Conservation (phyloP, 208 protist genomes). For the Leishmania mexicana region DNA sequence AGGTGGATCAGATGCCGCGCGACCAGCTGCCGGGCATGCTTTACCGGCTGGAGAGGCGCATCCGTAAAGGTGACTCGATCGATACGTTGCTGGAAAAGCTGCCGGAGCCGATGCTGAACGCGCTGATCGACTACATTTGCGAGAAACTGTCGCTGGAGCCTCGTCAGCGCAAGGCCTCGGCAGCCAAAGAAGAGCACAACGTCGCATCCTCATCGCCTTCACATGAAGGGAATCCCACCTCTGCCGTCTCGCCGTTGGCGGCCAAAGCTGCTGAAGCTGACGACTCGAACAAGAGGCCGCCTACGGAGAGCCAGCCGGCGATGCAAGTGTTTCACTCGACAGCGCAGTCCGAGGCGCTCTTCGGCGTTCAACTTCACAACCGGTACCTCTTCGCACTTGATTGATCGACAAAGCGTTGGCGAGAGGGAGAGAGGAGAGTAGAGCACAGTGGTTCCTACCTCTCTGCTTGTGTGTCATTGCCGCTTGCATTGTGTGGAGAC, state of each 20-base stretch:
- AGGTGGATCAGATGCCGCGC: slow-evolving; percentile 73
- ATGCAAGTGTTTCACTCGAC: slow-evolving; percentile 81
- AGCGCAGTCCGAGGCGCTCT: slow-evolving; percentile 76
- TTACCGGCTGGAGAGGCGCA: slow-evolving; percentile 63
- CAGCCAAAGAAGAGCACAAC: not conserved
- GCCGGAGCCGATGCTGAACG: slow-evolving; percentile 57
- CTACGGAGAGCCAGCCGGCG: not conserved
- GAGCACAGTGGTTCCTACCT: not conserved
- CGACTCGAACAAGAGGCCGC: not conserved
- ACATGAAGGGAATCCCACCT: not conserved
- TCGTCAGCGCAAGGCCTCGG: not conserved
- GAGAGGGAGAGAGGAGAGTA: too few species aligned
- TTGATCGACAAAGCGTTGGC: not conserved
- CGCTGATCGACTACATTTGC: slow-evolving; percentile 73
- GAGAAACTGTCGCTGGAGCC: slow-evolving; percentile 74
- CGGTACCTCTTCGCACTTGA: slow-evolving; percentile 91
- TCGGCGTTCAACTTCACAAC: slow-evolving; percentile 89
- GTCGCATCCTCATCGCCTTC: not conserved
- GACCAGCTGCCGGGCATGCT: slow-evolving; percentile 76
- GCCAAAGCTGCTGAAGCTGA: not conserved
- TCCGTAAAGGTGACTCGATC: slow-evolving; percentile 74
- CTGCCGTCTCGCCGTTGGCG: not conserved
- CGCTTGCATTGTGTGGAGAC: not conserved
- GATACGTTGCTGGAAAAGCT: slow-evolving; percentile 86
- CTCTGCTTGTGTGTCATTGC: not conserved